A percentile compares a stretch with the other conserved stretches of the same genome.
These are phyloP conservation scores for Suillus bovinus DNA, from an alignment of 768 basidiomycete genomes.

Conservation along the genomic window DNA sequence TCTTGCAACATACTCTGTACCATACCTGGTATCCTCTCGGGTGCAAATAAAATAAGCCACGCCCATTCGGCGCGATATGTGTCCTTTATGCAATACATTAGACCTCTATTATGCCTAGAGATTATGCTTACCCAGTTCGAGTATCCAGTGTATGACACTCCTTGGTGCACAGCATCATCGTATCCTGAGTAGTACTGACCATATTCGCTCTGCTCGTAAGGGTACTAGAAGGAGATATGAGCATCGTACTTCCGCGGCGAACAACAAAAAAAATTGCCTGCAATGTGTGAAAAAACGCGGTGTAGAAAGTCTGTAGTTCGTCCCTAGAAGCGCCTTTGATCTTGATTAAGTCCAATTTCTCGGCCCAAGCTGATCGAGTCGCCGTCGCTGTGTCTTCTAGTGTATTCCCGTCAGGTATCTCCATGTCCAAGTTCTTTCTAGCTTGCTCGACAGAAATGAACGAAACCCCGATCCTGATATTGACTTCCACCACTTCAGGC, in stretches of 20 bases:
- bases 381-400: constrained; percentile 52
- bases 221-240: constrained; percentile 50
- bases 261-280: constrained; percentile 39
- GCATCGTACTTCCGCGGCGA: background rate
- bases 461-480: constrained; percentile 67
- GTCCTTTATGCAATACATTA: constrained; percentile 48
- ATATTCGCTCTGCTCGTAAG: constrained; percentile 71
- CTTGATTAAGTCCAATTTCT: constrained; percentile 53
- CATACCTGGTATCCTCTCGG: constrained; percentile 77
- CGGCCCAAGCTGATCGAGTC: constrained; percentile 55
- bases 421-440: constrained; percentile 47
- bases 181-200: constrained; percentile 78
- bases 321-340: constrained; percentile 49
- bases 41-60: constrained; percentile 74
- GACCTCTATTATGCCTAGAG: background rate
- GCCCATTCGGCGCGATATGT: constrained; percentile 80
- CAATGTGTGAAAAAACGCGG: constrained; percentile 61
- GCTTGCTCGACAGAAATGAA: constrained; percentile 76
- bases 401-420: constrained; percentile 45
- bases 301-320: constrained; percentile 55
- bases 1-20: constrained; percentile 80
- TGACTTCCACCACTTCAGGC: constrained; percentile 35
- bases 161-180: constrained; percentile 60
- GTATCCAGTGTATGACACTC: constrained; percentile 77
- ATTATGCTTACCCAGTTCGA: constrained; percentile 64